Conservation (phyloP, 2,329 filamentous ascomycete genomes). For the Geosmithia flava region DNA sequence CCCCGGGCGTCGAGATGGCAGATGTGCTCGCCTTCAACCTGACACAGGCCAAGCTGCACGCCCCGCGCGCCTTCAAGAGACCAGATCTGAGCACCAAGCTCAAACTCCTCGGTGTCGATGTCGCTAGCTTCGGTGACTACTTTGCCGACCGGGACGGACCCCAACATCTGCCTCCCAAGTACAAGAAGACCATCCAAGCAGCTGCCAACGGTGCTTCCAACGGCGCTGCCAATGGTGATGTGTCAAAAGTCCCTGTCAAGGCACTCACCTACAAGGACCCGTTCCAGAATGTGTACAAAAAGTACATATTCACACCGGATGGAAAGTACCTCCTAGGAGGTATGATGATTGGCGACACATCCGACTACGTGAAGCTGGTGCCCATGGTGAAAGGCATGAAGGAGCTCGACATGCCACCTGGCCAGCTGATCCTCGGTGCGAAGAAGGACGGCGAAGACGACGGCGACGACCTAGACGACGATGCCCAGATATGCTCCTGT, state of each 20-base stretch:
- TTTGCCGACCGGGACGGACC: conserved; percentile 82
- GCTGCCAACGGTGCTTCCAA: conserved; percentile 3
- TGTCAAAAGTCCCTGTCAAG: conserved; percentile 41
- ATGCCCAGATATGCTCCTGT: conserved; percentile 84
- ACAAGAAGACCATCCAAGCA: conserved; percentile 26
- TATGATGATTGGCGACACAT: conserved; percentile 94
- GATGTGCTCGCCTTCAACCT: conserved; percentile 86
- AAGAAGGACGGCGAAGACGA: conserved; percentile 66
- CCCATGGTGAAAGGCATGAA: conserved; percentile 80
- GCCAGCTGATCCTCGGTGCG: conserved; percentile 72
- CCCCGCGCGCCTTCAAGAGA: conserved; percentile 58
- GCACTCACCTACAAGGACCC: conserved; percentile 81
- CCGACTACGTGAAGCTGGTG: conserved; percentile 80
- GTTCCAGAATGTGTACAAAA: conserved; percentile 83
- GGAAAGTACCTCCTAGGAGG: conserved; percentile 86
- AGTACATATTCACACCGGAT: conserved; percentile 81
- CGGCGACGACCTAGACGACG: conserved; percentile 66
- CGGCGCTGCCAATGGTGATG: background rate
- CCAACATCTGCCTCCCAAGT: conserved; percentile 54
- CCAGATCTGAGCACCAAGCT: conserved; percentile 87
- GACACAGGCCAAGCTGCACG: conserved; percentile 65
- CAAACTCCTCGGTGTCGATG: conserved; percentile 80
- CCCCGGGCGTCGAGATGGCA: conserved; percentile 84
- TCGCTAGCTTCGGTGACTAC: conserved; percentile 88
- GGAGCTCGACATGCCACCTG: conserved; percentile 62